A percentile compares a stretch with the other conserved stretches of the same genome.
phyloP scores from a whole-genome alignment of 148 eudicot species.

The Rhododendron molle region DNA sequence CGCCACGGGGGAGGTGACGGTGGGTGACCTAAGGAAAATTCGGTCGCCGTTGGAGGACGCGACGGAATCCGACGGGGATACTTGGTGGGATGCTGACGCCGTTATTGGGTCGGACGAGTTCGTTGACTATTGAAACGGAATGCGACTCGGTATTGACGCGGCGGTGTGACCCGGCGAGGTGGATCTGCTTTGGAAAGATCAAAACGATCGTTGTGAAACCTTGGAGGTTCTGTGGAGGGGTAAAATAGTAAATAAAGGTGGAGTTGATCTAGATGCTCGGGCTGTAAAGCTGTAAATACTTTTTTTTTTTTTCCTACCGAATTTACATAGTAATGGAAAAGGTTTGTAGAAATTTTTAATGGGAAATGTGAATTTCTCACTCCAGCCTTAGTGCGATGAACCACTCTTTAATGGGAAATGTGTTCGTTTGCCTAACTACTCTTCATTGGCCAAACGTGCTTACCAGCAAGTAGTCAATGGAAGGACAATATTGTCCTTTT shows the following conservation, averaged over 20 bases:
- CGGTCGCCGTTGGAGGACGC: conserved; percentile 31
- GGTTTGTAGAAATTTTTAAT: neutral
- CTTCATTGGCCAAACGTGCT: neutral
- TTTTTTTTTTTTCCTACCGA: neutral
- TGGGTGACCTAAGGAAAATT: conserved; percentile 54
- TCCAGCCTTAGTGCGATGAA: neutral
- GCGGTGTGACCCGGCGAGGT: neutral
- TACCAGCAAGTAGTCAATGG: neutral
- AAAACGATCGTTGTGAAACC: neutral
- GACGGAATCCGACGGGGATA: conserved; percentile 32
- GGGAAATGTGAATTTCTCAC: neutral
- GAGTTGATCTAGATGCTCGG: neutral
- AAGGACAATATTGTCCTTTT: neutral
- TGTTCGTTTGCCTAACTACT: neutral
- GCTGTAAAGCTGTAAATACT: neutral
- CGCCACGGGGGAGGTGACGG: conserved; percentile 31
- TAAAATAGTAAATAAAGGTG: neutral
- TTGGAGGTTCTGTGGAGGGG: neutral
- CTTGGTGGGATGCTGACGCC: conserved; percentile 52
- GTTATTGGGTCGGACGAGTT: conserved; percentile 20
- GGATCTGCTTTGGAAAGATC: neutral
- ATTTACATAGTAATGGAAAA: neutral
- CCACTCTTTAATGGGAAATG: neutral
- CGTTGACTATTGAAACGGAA: neutral
- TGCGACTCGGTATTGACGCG: neutral